These are phyloP conservation scores for Lentinula boryana DNA, from an alignment of 768 basidiomycete species.

Conservation along the genomic window DNA sequence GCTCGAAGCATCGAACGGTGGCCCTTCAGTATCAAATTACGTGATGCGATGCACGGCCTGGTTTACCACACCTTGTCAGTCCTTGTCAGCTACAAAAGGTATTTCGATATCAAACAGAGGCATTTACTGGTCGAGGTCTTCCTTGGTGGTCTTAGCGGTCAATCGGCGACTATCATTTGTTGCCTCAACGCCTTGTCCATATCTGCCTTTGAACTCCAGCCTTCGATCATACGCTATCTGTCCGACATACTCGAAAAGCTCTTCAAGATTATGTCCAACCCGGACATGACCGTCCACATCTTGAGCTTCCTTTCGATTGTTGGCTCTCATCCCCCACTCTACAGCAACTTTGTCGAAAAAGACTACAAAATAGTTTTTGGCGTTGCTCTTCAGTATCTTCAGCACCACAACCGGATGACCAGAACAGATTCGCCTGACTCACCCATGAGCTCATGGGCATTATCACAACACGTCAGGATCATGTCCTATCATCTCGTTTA, in stretches of 20 bases:
- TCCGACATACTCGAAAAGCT: slow-evolving; percentile 77
- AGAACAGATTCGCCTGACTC: slow-evolving; percentile 22
- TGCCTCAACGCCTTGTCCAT: slow-evolving; percentile 88
- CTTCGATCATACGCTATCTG: slow-evolving; percentile 74
- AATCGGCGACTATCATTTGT: slow-evolving; percentile 75
- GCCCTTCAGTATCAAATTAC: slow-evolving; percentile 55
- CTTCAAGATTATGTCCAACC: slow-evolving; percentile 90
- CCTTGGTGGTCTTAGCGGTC: slow-evolving; percentile 61
- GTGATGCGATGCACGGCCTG: slow-evolving; percentile 76
- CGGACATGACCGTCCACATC: slow-evolving; percentile 93
- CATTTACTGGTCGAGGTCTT: slow-evolving; percentile 73
- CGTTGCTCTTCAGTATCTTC: slow-evolving; percentile 89
- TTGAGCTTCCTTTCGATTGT: slow-evolving; percentile 86
- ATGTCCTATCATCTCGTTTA: slow-evolving; percentile 90
- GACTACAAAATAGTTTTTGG: slow-evolving; percentile 95
- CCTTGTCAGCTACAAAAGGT: slow-evolving; percentile 77
- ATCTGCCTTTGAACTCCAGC: slow-evolving; percentile 79
- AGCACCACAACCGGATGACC: slow-evolving; percentile 72
- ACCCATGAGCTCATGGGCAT: slow-evolving; percentile 69
- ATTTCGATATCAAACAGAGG: slow-evolving; percentile 62
- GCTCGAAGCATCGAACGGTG: slow-evolving; percentile 51
- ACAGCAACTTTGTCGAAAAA: slow-evolving; percentile 85
- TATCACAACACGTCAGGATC: slow-evolving; percentile 87
- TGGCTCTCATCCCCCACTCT: slow-evolving; percentile 71
- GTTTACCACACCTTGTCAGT: slow-evolving; percentile 86